These are phyloP conservation scores for Daphne laureola DNA, from an alignment of 441 rosid species.

Conservation along the genomic window DNA sequence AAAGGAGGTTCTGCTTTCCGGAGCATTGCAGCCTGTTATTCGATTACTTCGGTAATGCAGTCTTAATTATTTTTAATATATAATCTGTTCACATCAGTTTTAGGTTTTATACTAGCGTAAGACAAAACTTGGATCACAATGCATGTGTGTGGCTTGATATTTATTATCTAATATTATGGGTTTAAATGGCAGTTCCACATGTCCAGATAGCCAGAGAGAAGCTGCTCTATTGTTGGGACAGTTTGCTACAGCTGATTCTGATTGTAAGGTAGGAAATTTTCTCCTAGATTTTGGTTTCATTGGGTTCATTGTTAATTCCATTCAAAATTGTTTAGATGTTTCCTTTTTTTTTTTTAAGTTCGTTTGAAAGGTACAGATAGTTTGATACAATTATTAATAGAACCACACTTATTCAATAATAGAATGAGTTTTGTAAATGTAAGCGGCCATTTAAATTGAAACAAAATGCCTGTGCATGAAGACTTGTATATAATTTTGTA, in stretches of 20 bases:
- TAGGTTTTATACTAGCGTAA: background rate
- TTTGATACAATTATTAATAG: no score
- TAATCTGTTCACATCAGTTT: background rate
- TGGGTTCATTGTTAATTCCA: no score
- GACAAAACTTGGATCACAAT: background rate
- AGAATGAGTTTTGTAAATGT: no score
- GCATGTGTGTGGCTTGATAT: background rate
- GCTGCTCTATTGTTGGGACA: slow-evolving; percentile 67
- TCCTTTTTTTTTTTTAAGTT: background rate
- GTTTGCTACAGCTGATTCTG: slow-evolving; percentile 73
- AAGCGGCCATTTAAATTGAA: no score
- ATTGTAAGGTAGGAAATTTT: slow-evolving; percentile 44
- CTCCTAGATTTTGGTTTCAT: background rate
- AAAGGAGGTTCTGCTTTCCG: slow-evolving; percentile 75
- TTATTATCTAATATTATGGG: slow-evolving; percentile 13
- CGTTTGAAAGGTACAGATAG: no score
- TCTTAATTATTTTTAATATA: background rate
- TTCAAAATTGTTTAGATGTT: background rate
- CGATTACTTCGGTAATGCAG: slow-evolving; percentile 57
- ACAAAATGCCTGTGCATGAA: no score
- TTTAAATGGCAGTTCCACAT: slow-evolving; percentile 39
- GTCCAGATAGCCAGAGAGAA: slow-evolving; percentile 65
- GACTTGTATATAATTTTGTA: no score
- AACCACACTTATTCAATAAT: no score
- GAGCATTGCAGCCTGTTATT: slow-evolving; percentile 92